These are phyloP conservation scores for Ophiosphaerella korrae DNA, from an alignment of 2,329 filamentous ascomycete genomes.

Conservation along the genomic window DNA sequence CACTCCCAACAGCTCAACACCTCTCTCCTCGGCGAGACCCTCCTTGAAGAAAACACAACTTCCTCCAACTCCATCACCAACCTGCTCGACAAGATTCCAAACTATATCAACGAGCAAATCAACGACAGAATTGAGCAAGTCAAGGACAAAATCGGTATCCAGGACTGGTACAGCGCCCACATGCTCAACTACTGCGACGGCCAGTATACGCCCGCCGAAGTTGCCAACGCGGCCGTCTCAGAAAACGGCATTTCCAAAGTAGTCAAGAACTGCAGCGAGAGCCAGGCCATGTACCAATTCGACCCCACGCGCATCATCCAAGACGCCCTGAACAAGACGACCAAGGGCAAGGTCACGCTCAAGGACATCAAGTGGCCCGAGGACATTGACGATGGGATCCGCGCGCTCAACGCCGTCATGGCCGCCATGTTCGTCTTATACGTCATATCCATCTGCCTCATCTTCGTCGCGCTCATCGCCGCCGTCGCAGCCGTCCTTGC, in stretches of 20 bases:
- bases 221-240: conserved; percentile 51
- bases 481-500: conserved; percentile 54
- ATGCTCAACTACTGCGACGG: conserved; percentile 65
- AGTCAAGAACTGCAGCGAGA: conserved; percentile 60
- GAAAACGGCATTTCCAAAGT: conserved; percentile 54
- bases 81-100: conserved; percentile 43
- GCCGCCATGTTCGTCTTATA: conserved; percentile 64
- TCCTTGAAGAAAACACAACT: conserved; percentile 38
- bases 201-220: conserved; percentile 50
- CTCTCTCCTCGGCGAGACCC: conserved; percentile 56
- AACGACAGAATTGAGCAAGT: conserved; percentile 52
- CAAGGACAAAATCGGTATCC: conserved; percentile 57
- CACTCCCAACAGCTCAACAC: conserved; percentile 57
- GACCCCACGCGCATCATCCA: conserved; percentile 59
- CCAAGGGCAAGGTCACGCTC: conserved; percentile 54
- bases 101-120: conserved; percentile 36
- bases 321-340: conserved; percentile 51
- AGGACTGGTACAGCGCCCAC: conserved; percentile 67
- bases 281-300: conserved; percentile 61
- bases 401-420: conserved; percentile 56
- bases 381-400: conserved; percentile 60
- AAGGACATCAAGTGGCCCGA: conserved; percentile 61
- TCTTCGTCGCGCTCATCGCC: conserved; percentile 57
- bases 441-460: conserved; percentile 60
- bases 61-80: conserved; percentile 33